Conservation (phyloP, 2,329 filamentous ascomycete species). For the Eutypella sp. region DNA sequence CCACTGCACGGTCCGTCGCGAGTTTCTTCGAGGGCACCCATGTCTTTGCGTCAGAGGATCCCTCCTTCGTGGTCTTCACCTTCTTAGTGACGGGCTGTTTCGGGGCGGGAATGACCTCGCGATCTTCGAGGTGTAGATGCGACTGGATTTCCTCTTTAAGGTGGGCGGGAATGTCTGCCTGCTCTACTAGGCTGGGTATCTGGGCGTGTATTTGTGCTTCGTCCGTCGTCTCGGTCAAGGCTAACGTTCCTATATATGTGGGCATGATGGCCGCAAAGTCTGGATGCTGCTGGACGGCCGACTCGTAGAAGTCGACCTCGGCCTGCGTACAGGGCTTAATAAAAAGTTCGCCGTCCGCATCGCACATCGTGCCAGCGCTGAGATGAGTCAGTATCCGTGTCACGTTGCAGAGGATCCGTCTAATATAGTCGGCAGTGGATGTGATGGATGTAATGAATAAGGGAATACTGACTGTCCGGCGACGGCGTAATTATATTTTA, state of each 20-base stretch:
- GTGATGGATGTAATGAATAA: not conserved
- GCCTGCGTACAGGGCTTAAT: conserved; percentile 87
- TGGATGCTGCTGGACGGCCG: conserved; percentile 58
- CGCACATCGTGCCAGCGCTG: conserved; percentile 87
- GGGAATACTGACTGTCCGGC: conserved; percentile 70
- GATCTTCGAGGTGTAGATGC: conserved; percentile 24
- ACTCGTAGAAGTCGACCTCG: conserved; percentile 89
- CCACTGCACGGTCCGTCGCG: conserved; percentile 72
- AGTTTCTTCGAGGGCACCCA: conserved; percentile 57
- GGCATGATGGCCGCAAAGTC: conserved; percentile 80
- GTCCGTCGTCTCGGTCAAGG: conserved; percentile 54
- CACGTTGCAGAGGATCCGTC: too few relatives aligned
- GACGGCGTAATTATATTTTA: conserved; percentile 69
- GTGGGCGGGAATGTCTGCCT: conserved; percentile 34
- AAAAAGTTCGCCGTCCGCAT: conserved; percentile 76
- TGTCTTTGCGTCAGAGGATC: conserved; percentile 25
- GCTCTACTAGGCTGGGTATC: conserved; percentile 36
- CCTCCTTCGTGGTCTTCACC: conserved; percentile 11
- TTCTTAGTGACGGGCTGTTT: conserved; percentile 13
- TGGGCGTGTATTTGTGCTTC: conserved; percentile 45
- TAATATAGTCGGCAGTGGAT: too few relatives aligned
- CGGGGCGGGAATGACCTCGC: conserved; percentile 6
- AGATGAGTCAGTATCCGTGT: conserved; percentile 13
- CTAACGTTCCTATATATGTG: conserved; percentile 74
- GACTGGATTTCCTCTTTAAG: conserved; percentile 37